Evolutionary conservation across 75 land plant species (phyloP).

Genomic region (Picea sitchensis): DNA sequence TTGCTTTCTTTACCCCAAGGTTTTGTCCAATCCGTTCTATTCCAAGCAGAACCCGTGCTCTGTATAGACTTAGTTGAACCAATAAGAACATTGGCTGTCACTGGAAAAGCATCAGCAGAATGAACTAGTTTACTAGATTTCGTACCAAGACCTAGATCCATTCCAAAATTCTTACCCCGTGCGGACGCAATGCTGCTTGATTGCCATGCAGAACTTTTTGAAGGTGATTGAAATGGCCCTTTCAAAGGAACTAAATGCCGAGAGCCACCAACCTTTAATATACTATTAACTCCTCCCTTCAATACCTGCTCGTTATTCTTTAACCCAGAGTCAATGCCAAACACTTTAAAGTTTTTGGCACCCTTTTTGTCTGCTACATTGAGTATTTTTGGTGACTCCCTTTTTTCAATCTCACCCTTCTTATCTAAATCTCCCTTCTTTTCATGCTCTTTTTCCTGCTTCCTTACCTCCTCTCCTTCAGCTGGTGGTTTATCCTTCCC

Average conservation of each 20-base stretch:
- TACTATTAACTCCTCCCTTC: slow-evolving; percentile 19
- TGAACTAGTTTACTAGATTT: slow-evolving; percentile 28
- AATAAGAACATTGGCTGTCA: not conserved
- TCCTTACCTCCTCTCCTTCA: slow-evolving; percentile 59
- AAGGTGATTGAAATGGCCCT: slow-evolving; percentile 56
- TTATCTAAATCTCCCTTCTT: slow-evolving; percentile 30
- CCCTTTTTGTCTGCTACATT: not conserved
- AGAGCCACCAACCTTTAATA: slow-evolving; percentile 22
- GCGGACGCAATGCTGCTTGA: slow-evolving; percentile 23
- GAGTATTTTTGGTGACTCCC: slow-evolving; percentile 23
- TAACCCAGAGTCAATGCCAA: slow-evolving; percentile 15
- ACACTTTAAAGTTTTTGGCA: slow-evolving; percentile 17
- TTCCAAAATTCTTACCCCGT: slow-evolving; percentile 31
- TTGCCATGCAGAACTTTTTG: slow-evolving; percentile 35
- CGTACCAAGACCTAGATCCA: slow-evolving; percentile 6
- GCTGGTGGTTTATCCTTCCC: slow-evolving; percentile 43
- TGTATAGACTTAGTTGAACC: not conserved
- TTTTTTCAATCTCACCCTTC: slow-evolving; percentile 36
- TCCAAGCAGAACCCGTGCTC: slow-evolving; percentile 6
- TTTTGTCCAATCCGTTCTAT: slow-evolving; percentile 9
- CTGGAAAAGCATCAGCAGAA: slow-evolving; percentile 26
- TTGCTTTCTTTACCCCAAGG: slow-evolving; percentile 8
- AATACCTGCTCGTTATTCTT: slow-evolving; percentile 11
- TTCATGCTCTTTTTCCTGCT: slow-evolving; percentile 38
- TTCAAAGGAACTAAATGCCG: slow-evolving; percentile 48